phyloP scores from a whole-genome alignment of 2,329 filamentous ascomycete species.

The Epichloe elymi region DNA sequence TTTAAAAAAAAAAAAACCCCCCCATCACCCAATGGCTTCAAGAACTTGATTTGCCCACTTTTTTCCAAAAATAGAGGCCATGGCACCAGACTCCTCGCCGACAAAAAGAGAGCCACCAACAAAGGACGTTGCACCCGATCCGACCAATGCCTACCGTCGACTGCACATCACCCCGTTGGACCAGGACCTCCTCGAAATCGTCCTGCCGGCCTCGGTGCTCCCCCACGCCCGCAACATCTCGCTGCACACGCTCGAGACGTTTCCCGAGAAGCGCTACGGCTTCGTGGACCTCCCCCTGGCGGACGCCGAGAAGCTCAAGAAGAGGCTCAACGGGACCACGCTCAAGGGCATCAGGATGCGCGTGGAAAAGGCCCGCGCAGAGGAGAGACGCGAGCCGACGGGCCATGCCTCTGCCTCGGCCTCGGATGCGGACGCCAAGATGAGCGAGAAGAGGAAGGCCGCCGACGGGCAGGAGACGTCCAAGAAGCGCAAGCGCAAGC shows the following conservation, averaged over 20 bases:
- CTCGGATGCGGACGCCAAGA: constrained; percentile 15
- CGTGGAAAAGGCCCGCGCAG: constrained; percentile 65
- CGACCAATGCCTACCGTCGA: constrained; percentile 11
- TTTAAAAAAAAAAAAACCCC: background rate
- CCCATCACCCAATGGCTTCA: too few species aligned
- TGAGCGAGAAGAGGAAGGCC: constrained; percentile 21
- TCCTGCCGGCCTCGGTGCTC: constrained; percentile 56
- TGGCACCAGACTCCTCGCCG: background rate
- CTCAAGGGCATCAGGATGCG: constrained; percentile 76
- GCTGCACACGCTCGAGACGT: constrained; percentile 76
- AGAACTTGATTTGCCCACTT: too few species aligned
- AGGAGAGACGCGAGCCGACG: constrained; percentile 23
- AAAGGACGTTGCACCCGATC: background rate
- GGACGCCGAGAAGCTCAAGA: constrained; percentile 83
- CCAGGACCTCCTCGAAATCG: constrained; percentile 54
- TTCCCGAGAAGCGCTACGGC: constrained; percentile 82
- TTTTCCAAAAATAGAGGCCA: background rate
- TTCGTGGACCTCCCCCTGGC: constrained; percentile 73
- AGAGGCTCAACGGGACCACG: constrained; percentile 77
- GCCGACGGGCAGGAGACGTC: constrained; percentile 20
- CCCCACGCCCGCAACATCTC: constrained; percentile 64
- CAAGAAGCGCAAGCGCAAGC: constrained; percentile 41
- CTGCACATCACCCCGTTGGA: constrained; percentile 86
- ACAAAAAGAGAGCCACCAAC: background rate
- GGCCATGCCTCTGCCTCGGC: constrained; percentile 10